Conservation (phyloP, 2,329 filamentous ascomycete genomes). For the Coniella lustricola region DNA sequence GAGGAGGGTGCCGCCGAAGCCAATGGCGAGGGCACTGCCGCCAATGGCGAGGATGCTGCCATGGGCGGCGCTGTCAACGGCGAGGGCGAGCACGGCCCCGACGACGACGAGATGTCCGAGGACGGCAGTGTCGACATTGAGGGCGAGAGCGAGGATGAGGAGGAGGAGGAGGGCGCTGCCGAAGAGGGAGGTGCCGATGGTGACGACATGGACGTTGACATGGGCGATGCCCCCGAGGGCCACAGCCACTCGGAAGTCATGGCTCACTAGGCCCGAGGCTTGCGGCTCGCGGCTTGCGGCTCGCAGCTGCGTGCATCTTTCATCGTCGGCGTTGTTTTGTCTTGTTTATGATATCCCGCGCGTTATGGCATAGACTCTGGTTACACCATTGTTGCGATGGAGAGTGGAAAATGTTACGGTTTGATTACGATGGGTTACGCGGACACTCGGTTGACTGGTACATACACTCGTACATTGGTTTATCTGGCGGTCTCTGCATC, state of each 20-base stretch:
- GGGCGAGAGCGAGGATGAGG: slow-evolving; percentile 33
- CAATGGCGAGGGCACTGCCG: slow-evolving; percentile 15
- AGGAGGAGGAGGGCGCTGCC: slow-evolving; percentile 27
- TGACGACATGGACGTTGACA: slow-evolving; percentile 32
- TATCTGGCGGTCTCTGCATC: no score
- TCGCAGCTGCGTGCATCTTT: slow-evolving; percentile 7
- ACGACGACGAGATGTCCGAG: slow-evolving; percentile 32
- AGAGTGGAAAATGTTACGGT: not conserved
- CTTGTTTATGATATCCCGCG: slow-evolving; percentile 17
- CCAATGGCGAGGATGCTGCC: slow-evolving; percentile 22
- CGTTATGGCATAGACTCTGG: slow-evolving; percentile 11
- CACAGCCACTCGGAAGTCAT: slow-evolving; percentile 14
- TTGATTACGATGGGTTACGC: no score
- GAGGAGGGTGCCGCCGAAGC: slow-evolving; percentile 43
- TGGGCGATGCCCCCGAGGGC: slow-evolving; percentile 16
- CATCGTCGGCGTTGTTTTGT: slow-evolving; percentile 13
- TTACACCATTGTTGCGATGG: slow-evolving; percentile 6
- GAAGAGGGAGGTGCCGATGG: slow-evolving; percentile 21
- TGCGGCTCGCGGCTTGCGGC: slow-evolving; percentile 15
- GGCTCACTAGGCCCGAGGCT: slow-evolving; percentile 14
- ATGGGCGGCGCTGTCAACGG: slow-evolving; percentile 24
- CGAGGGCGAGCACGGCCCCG: slow-evolving; percentile 23
- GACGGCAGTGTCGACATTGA: slow-evolving; percentile 33
- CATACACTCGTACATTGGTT: no score
- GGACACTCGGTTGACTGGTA: no score